Evolutionary conservation across 1,284 basidiomycete species (phyloP), one percentile per base, ranked within the genome.

Genomic region (Sparassis latifolia): DNA sequence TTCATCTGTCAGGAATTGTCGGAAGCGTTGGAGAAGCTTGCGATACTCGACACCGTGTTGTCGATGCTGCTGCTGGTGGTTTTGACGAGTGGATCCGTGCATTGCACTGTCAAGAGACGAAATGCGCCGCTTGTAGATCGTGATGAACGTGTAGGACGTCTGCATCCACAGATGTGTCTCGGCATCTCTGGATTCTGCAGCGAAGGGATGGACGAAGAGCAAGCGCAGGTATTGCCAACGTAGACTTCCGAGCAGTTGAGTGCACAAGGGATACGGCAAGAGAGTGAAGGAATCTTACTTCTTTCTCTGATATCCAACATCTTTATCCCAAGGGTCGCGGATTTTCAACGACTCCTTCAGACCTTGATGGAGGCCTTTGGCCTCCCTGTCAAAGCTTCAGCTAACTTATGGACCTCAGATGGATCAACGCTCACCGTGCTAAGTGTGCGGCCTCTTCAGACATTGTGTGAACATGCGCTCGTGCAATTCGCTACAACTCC

Each of bases 121-220:
- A 55, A 96, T 80, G 43, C 78, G 79, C 52, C 86, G 78, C 62
- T 94, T 92, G 73, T 93, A 96, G 33, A 80, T 75, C 30, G 84
- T 73, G 58, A 97, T 97, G 67, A 94, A 81, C 38, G 81, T 75
- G 69, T 97, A 90, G 27, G 91, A 90, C 0, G 93, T 96, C 61
- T 92, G 85, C 78, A 93, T 87, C 93, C 94, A 97, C 7, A 97
- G 76, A 50, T 86, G 81, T 43, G 77, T 86, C 62, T 94, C 90
- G 42, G 86, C 81, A 68, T 89, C 86, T 64, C 86, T 85, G 37
- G 88, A 83, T 65, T 92, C 86, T 44, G 79, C 80, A 43, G 83
- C 78, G 54, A 82, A 82, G 0, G 90, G 86, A 61, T 92, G 77
- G 29, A 82, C 68, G 57, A 94, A 82, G 20, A 96, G 75, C 33